Evolutionary conservation across 164 flowering plant genomes (phyloP).

Genomic region (Cinnamomum chago): DNA sequence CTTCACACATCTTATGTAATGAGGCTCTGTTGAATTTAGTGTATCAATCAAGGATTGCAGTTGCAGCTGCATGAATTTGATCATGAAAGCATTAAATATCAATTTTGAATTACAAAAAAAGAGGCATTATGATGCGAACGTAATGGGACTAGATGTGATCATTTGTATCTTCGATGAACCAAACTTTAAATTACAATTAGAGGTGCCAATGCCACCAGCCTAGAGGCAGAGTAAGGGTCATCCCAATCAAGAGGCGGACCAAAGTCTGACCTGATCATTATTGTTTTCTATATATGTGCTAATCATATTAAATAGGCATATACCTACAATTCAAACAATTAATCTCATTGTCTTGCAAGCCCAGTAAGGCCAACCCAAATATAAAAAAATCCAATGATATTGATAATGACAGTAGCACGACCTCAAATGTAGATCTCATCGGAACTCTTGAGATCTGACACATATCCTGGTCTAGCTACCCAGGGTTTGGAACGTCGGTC

Average conservation of each 20-base stretch:
- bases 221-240: neutral
- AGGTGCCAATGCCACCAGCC: neutral
- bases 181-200: neutral
- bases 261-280: neutral
- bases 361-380: too few species aligned
- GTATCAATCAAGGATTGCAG: constrained; percentile 83
- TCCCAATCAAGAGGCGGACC: too few species aligned
- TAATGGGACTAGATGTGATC: neutral
- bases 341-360: too few species aligned
- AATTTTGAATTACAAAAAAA: neutral
- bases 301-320: too few species aligned
- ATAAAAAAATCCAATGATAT: too few species aligned
- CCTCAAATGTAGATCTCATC: too few species aligned
- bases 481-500: too few species aligned
- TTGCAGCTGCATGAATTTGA: constrained; percentile 51
- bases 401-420: too few species aligned
- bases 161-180: neutral
- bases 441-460: too few species aligned
- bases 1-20: constrained; percentile 90
- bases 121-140: neutral
- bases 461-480: too few species aligned
- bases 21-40: constrained; percentile 76
- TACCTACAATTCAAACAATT: too few species aligned
- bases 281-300: too few species aligned
- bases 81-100: neutral